Conservation (phyloP, 2,329 filamentous ascomycete species). For the Calycina marina region DNA sequence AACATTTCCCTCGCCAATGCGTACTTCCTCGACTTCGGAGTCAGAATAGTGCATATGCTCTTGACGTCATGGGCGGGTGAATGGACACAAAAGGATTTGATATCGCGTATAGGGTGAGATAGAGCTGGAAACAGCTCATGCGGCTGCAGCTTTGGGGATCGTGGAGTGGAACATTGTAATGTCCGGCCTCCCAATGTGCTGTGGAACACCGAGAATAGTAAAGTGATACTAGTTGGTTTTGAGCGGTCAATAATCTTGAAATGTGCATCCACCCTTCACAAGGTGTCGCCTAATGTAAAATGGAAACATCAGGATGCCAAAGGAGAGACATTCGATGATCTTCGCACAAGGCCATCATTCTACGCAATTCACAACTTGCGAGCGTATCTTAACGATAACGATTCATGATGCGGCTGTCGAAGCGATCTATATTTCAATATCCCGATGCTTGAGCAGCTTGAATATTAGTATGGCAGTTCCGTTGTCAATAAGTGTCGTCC, state of each 20-base stretch:
- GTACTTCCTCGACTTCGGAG: conserved; percentile 11
- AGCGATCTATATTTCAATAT: conserved; percentile 22
- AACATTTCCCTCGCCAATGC: conserved; percentile 23
- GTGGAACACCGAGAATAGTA: conserved; percentile 10
- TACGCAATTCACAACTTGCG: too few species aligned
- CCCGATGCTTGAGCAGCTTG: conserved; percentile 55
- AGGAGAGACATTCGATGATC: too few species aligned
- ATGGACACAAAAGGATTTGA: conserved; percentile 6
- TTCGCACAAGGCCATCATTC: too few species aligned
- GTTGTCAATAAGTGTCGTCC: conserved; percentile 78
- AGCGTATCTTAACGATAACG: too few species aligned
- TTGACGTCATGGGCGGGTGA: conserved; percentile 7
- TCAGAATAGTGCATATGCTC: conserved; percentile 13
- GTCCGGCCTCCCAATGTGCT: conserved; percentile 13
- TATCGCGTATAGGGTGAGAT: conserved; percentile 3
- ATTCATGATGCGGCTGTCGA: neutral
- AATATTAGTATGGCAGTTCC: conserved; percentile 68
- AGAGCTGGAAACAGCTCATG: conserved; percentile 1
- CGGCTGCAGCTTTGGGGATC: conserved; percentile 6
- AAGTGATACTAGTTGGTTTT: conserved; percentile 13
- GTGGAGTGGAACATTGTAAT: conserved; percentile 11
- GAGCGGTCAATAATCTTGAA: conserved; percentile 11
- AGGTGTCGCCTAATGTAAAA: conserved; percentile 7
- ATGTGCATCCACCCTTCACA: conserved; percentile 3
- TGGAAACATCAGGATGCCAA: conserved; percentile 42